A percentile compares a stretch with the other conserved stretches of the same genome.
These are phyloP conservation scores for Vanderwaltozyma tropicalis DNA, from an alignment of 805 yeast genomes.

Conservation along the genomic window DNA sequence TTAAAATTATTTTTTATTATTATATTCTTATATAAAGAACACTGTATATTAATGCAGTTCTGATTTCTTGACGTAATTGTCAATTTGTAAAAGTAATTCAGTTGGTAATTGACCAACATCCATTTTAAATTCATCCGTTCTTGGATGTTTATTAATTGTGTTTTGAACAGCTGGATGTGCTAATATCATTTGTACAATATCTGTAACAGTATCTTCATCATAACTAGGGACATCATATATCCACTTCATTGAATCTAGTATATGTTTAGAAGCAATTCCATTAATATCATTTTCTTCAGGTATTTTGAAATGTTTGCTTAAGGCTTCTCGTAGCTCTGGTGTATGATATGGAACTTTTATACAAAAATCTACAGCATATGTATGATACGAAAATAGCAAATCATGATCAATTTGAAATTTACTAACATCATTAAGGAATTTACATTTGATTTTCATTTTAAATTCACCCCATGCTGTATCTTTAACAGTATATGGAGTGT, in stretches of 20 bases:
- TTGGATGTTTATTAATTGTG: slow-evolving; percentile 13
- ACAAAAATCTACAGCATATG: slow-evolving; percentile 64
- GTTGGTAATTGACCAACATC: slow-evolving; percentile 20
- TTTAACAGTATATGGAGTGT: slow-evolving; percentile 70
- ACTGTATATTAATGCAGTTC: too few species aligned
- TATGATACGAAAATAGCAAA: slow-evolving; percentile 64
- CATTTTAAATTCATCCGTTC: slow-evolving; percentile 16
- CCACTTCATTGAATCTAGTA: slow-evolving; percentile 1
- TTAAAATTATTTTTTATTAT: neutral
- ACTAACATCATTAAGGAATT: slow-evolving; percentile 69
- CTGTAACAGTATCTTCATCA: slow-evolving; percentile 20
- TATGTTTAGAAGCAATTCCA: slow-evolving; percentile 19
- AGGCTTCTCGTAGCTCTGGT: slow-evolving; percentile 52
- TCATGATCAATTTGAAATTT: slow-evolving; percentile 75
- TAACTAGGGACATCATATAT: slow-evolving; percentile 6
- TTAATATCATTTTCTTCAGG: slow-evolving; percentile 40
- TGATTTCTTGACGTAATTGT: neutral
- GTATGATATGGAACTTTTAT: slow-evolving; percentile 63
- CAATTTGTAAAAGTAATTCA: slow-evolving; percentile 7
- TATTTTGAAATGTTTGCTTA: slow-evolving; percentile 66
- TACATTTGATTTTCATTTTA: slow-evolving; percentile 67
- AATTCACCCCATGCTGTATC: slow-evolving; percentile 99
- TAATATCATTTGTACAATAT: slow-evolving; percentile 16
- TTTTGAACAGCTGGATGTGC: slow-evolving; percentile 18
- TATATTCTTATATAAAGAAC: neutral